Evolutionary conservation across 2,329 filamentous ascomycete species (phyloP).

Genomic region (Penicillium fuscoglaucum): DNA sequence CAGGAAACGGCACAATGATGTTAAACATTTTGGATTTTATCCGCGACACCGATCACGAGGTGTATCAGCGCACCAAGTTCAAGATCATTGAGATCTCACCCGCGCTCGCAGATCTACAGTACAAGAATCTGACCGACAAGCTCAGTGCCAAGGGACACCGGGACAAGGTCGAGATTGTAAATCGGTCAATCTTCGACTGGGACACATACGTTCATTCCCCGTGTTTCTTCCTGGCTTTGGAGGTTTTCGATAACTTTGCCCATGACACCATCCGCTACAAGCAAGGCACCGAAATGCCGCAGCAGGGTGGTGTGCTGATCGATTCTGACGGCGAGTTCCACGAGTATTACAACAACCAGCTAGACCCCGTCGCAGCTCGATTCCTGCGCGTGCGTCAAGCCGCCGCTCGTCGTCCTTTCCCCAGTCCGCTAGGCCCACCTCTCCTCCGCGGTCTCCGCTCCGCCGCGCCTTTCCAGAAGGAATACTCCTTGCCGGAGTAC

Average conservation of each 20-base stretch:
- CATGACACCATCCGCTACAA: constrained; percentile 95
- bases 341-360: constrained; percentile 80
- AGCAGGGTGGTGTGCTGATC: constrained; percentile 87
- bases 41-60: constrained; percentile 80
- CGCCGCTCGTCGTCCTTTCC: constrained; percentile 54
- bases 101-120: constrained; percentile 75
- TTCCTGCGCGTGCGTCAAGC: constrained; percentile 83
- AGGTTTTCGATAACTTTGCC: constrained; percentile 98
- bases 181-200: constrained; percentile 95
- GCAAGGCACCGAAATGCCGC: constrained; percentile 71
- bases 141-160: constrained; percentile 72
- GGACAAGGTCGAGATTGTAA: constrained; percentile 89
- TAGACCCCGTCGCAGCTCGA: constrained; percentile 79
- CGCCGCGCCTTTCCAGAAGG: constrained; percentile 68
- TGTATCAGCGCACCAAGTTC: constrained; percentile 91
- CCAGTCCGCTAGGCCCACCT: constrained; percentile 47
- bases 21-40: constrained; percentile 97
- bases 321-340: constrained; percentile 85
- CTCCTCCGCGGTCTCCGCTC: constrained; percentile 63
- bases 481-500: constrained; percentile 83
- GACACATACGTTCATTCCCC: constrained; percentile 80
- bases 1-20: constrained; percentile 96
- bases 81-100: constrained; percentile 94
- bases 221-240: constrained; percentile 96
- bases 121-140: constrained; percentile 65